phyloP scores from a whole-genome alignment of 139 green algal species.

The Chlorella sp. region DNA sequence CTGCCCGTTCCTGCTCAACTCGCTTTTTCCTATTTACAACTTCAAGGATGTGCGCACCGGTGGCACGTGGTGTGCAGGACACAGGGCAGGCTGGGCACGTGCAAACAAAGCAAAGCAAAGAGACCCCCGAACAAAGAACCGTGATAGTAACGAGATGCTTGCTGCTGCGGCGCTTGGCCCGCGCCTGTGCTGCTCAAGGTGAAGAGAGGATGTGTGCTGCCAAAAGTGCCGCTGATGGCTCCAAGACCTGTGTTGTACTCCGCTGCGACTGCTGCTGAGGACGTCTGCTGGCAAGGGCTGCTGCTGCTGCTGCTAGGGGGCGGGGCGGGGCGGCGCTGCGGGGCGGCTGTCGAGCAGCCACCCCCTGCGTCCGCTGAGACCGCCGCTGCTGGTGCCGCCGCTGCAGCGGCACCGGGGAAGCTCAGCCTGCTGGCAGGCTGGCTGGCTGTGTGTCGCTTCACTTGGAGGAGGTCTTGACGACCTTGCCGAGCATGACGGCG shows the following conservation, averaged over 20 bases:
- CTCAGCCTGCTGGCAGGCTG: too few species aligned
- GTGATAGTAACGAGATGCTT: too few species aligned
- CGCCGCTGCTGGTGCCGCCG: not conserved
- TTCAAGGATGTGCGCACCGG: not conserved
- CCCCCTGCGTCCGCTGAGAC: not conserved
- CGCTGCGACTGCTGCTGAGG: not conserved
- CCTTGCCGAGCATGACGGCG: constrained; percentile 96
- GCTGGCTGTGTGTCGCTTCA: constrained; percentile 37
- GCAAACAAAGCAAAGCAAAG: too few species aligned
- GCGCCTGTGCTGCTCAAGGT: not conserved
- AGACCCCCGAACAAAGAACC: too few species aligned
- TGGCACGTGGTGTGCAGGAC: not conserved
- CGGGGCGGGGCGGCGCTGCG: too few species aligned
- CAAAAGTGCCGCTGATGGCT: not conserved
- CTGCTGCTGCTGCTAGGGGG: not conserved
- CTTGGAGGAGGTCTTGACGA: constrained; percentile 75
- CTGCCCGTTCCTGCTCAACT: not conserved
- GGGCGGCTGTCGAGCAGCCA: too few species aligned
- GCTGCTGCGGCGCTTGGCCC: too few species aligned
- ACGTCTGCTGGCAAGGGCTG: not conserved
- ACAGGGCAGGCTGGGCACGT: not conserved
- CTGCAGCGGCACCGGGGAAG: too few species aligned
- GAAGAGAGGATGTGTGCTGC: not conserved
- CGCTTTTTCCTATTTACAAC: not conserved
- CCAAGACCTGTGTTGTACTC: not conserved